phyloP scores from a whole-genome alignment of 768 basidiomycete genomes.

The Boletus pseudo-olivaceus region DNA sequence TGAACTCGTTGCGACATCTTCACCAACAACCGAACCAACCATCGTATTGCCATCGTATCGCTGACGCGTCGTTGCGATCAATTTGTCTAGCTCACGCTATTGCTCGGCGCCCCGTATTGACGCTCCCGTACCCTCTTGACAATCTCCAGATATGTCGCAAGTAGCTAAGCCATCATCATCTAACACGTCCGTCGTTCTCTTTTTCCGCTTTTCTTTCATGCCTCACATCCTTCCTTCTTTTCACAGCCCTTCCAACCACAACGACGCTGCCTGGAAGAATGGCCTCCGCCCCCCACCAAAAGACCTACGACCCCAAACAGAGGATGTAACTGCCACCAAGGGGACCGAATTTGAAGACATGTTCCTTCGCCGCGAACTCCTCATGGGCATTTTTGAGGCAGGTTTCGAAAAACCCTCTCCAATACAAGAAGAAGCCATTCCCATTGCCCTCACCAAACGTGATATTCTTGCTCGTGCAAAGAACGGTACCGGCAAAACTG shows the following conservation, averaged over 20 bases:
- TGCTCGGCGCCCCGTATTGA: conserved; percentile 13
- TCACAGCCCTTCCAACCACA: conserved; percentile 28
- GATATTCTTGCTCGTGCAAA: conserved; percentile 95
- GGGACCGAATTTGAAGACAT: conserved; percentile 96
- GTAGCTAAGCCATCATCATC: conserved; percentile 31
- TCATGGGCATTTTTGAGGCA: conserved; percentile 99
- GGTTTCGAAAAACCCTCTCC: conserved; percentile 96
- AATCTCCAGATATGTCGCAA: conserved; percentile 29
- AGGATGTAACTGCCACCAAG: conserved; percentile 92
- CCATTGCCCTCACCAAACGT: conserved; percentile 87
- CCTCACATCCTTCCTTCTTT: conserved; percentile 3
- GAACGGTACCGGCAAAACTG: conserved; percentile 97
- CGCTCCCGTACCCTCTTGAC: conserved; percentile 8
- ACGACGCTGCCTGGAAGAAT: conserved; percentile 58
- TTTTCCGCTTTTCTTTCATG: neutral
- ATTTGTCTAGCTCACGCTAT: conserved; percentile 13
- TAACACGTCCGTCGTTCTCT: conserved; percentile 20
- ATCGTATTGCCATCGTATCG: conserved; percentile 16
- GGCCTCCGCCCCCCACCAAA: conserved; percentile 83
- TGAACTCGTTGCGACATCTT: conserved; percentile 12
- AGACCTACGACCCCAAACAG: conserved; percentile 92
- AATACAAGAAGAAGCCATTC: conserved; percentile 99
- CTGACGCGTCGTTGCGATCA: conserved; percentile 23
- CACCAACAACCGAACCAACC: conserved; percentile 11
- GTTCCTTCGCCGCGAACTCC: conserved; percentile 85